Conservation (phyloP, 805 yeast genomes). For the Isabelozyma pseudorhagii region DNA sequence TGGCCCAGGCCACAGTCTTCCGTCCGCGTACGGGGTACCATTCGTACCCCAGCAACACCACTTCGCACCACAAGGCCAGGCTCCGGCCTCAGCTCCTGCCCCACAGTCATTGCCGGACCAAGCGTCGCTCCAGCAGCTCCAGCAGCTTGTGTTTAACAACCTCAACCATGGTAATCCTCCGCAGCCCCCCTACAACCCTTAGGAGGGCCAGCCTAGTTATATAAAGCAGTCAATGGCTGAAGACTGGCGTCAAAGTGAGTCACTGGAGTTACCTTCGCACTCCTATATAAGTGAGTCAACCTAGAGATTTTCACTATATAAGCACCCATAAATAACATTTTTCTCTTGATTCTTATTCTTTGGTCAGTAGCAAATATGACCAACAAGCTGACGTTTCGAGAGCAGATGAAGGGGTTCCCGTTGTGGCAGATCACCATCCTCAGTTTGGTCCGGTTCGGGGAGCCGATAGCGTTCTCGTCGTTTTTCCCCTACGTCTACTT, state of each 20-base stretch:
- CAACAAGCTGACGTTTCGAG: constrained; percentile 27
- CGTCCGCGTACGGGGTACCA: constrained; percentile 1
- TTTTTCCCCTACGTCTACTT: constrained; percentile 62
- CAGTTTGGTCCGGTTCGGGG: constrained; percentile 49
- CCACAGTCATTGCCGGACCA: not conserved
- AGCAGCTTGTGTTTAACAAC: not conserved
- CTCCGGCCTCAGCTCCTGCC: not conserved
- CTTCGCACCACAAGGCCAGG: not conserved
- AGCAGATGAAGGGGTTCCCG: constrained; percentile 58
- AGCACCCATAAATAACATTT: no score
- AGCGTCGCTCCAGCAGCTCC: not conserved
- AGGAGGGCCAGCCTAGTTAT: not conserved
- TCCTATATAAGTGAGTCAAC: not conserved
- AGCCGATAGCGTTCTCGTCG: constrained; percentile 63
- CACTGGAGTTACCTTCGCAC: no score
- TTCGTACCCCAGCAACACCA: not conserved
- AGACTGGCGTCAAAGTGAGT: no score
- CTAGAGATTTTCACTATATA: not conserved
- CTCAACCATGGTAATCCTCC: not conserved
- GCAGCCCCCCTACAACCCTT: not conserved
- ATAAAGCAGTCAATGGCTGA: no score
- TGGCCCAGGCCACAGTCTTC: not conserved
- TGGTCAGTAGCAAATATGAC: not conserved
- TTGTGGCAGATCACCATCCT: constrained; percentile 43
- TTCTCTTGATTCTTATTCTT: not conserved